Evolutionary conservation across 1,139 yeast species (phyloP), one percentile per base, ranked within the genome.

Genomic region (Hanseniaspora uvarum): DNA sequence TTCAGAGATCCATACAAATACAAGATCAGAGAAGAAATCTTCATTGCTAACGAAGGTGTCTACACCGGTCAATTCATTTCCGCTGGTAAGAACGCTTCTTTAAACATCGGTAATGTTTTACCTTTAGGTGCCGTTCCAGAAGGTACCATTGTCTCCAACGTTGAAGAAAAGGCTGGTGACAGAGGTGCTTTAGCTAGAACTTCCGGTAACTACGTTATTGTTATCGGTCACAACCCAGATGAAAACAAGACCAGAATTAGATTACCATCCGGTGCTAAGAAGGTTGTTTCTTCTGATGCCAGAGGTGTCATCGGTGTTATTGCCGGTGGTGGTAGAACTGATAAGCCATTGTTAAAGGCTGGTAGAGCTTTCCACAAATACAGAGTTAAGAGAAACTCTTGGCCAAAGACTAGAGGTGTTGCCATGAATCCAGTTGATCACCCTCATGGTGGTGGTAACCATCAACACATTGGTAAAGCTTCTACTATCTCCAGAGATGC

Each of bases 401-500:
- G 96, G 96, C 96, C 96, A 78, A 87, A 86, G 86, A 89, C 96
- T 73, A 87, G 96, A 81, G 97, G 96, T 88, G 96, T 88, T 75
- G 96, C 96, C 75, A 88, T 88, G 96, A 83, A 88, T 81, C 97
- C 97, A 77, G 97, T 89, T 74, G 97, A 89, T 76, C 97, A 89
- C 81, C 97, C 97, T 75, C 97, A 89, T 77, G 98, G 98, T 86
- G 98, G 98, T 89, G 98, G 98, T 92, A 92, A 92, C 96, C 98
- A 92, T 80, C 98, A 92, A 83, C 98, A 92, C 77, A 92, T 92
- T 83, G 97, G 98, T 89, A 92, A 92, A 85, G 98, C 98, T 73
- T 92, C 98, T 71, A 92, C 98, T 72, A 92, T 92, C 72, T 84
- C 96, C 68, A 88, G 98, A 86, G 95, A 95, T 77, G 97, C 98